Evolutionary conservation across 2,329 filamentous ascomycete species (phyloP), one percentile per base, ranked within the genome.

Genomic region (Phyllosticta citribraziliensis): DNA sequence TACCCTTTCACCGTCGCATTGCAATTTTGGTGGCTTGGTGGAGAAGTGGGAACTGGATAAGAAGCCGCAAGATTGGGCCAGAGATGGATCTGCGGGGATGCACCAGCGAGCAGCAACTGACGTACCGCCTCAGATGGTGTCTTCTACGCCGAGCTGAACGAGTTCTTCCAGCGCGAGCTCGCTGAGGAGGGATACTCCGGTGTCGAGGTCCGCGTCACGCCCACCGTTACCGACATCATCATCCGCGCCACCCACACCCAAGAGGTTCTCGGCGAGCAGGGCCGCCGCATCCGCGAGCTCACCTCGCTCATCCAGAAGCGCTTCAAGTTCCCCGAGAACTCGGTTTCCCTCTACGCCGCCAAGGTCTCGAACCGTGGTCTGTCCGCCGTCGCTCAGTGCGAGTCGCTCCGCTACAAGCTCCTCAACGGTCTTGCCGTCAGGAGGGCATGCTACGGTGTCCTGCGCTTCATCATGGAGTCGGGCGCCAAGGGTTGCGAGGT

Each of bases 321-420:
- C 78, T 99, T 99, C 90, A 97, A 97, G 86, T 99, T 99, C 88
- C 93, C 94, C 82, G 93, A 97, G 85, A 97, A 97, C 89, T 95
- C 89, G 73, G 94, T 99, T 79, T 97, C 94, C 70, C 91, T 99
- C 76, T 99, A 99, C 81, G 94, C 94, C 82, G 95, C 94, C 81
- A 99, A 99, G 88, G 94, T 99, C 77, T 94, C 97, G 86, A 97
- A 97, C 86, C 93, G 94, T 79, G 94, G 94, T 89, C 92, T 99
- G 71, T 97, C 93, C 75, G 94, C 94, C 77, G 94, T 99, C 82
- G 94, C 94, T 75, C 94, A 99, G 86, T 99, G 94, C 90, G 94
- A 99, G 85, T 97, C 93, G 71, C 91, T 99, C 78, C 89, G 94
- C 81, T 99, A 99, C 90, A 99, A 99, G 88, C 89, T 99, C 69